phyloP scores from a whole-genome alignment of 2,329 filamentous ascomycete species.

The Sarocladium brachiariae region DNA sequence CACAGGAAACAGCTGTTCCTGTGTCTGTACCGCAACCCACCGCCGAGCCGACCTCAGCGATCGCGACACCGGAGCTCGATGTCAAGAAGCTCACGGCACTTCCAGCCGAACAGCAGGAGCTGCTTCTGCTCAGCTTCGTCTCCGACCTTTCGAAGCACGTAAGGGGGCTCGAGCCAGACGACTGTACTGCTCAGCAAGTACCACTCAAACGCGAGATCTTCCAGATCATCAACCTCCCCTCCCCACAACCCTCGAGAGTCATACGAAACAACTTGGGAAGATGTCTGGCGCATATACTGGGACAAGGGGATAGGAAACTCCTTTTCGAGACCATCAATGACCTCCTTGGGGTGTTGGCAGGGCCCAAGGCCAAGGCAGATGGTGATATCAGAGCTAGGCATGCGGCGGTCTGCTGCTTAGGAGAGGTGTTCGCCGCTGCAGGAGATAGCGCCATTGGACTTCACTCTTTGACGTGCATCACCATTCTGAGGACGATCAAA shows the following conservation, averaged over 20 bases:
- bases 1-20: conserved; percentile 14
- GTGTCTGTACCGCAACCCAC: conserved; percentile 22
- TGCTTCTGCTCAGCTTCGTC: conserved; percentile 86
- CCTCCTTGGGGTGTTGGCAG: conserved; percentile 63
- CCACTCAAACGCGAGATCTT: conserved; percentile 92
- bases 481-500: conserved; percentile 74
- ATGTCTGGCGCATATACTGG: conserved; percentile 77
- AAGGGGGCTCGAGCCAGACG: conserved; percentile 63
- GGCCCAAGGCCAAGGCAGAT: conserved; percentile 67
- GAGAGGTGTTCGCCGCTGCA: conserved; percentile 83
- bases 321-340: conserved; percentile 95
- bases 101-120: conserved; percentile 89
- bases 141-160: conserved; percentile 79
- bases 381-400: conserved; percentile 74
- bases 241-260: conserved; percentile 78
- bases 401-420: conserved; percentile 79
- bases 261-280: conserved; percentile 83
- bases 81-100: conserved; percentile 81
- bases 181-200: conserved; percentile 81
- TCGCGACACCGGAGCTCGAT: conserved; percentile 72
- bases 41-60: conserved; percentile 30
- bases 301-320: conserved; percentile 79
- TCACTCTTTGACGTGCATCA: conserved; percentile 65
- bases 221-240: conserved; percentile 79
- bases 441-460: conserved; percentile 88